Conservation (phyloP, 2,329 filamentous ascomycete genomes). For the Graphiopsis chlorocephala region DNA sequence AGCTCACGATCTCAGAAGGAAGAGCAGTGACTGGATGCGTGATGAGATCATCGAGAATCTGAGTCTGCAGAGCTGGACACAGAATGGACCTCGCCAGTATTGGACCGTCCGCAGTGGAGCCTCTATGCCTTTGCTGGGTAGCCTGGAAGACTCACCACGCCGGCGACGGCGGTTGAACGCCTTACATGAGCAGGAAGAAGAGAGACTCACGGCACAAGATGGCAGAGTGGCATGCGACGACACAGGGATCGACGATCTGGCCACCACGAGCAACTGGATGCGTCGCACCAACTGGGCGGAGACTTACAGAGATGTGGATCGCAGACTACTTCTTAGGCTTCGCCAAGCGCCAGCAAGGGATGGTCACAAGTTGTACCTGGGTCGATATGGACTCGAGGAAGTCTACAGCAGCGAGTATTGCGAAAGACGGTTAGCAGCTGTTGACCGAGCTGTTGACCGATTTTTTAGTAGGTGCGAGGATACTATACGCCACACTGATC, state of each 20-base stretch:
- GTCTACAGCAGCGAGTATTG: constrained; percentile 5
- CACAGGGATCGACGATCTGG: constrained; percentile 15
- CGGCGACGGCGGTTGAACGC: constrained; percentile 2
- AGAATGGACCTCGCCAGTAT: constrained; percentile 12
- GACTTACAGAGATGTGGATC: constrained; percentile 13
- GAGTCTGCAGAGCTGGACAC: constrained; percentile 16
- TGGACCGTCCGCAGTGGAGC: constrained; percentile 5
- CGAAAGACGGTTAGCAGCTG: constrained; percentile 4
- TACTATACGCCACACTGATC: constrained; percentile 12
- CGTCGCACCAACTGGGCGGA: constrained; percentile 16
- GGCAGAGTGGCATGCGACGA: neutral
- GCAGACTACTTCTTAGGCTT: constrained; percentile 13
- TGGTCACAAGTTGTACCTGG: constrained; percentile 2
- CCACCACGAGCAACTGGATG: constrained; percentile 14
- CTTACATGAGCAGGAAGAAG: constrained; percentile 14
- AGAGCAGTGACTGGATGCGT: constrained; percentile 1
- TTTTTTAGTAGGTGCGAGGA: constrained; percentile 16
- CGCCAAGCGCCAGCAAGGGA: constrained; percentile 9
- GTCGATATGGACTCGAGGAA: neutral
- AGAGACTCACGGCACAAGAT: neutral
- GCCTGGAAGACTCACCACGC: constrained; percentile 6
- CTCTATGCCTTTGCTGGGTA: neutral
- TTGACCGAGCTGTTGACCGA: constrained; percentile 12
- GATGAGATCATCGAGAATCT: constrained; percentile 10
- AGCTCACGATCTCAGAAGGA: constrained; percentile 2